Evolutionary conservation across 371 early-diverging fungal genomes (phyloP), one percentile per base, ranked within the genome.

Genomic region (Dinochytrium kinnereticum): DNA sequence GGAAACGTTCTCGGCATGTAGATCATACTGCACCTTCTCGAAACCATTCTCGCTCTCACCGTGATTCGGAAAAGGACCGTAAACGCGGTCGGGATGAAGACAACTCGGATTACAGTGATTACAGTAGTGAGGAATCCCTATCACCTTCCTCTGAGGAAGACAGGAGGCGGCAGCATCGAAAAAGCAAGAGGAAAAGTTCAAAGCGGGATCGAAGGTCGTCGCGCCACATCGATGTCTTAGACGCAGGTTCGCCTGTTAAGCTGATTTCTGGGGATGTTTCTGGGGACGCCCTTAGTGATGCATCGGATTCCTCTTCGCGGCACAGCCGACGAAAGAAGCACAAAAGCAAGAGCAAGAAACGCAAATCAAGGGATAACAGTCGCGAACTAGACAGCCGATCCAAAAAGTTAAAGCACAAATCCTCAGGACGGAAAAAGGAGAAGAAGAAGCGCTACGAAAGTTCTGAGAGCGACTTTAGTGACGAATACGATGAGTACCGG

Each of bases 101-200:
- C n/a, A n/a, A n/a, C n/a, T n/a, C n/a, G n/a, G n/a, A n/a, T n/a
- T n/a, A n/a, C n/a, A n/a, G n/a, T n/a, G n/a, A n/a, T n/a, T n/a
- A n/a, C n/a, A n/a, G n/a, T 19, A 44, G 44, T 44, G 44, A 44
- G 13, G 44, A 44, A 13, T 7, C 7, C 44, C 44, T 44, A 44
- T 44, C 44, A 44, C 13, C 13, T 7, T 44, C 44, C 44, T 7
- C 44, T 44, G 17, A 19, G 2, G 13, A 7, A 7, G 26, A 61
- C 34, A 33, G 34, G 37, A 3, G 61, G 5, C 61, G 61, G 5
- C 31, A 37, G 5, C 30, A 34, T 28, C 30, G 36, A 7, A 61
- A 61, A 34, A 61, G 36, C 34, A 61, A 61, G 24, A 61, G 36
- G 37, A 61, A 24, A 5, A 53, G 55, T 26, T 53, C 55, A 5